Evolutionary conservation across 257 asterid species (phyloP), one percentile per base, ranked within the genome.

Genomic region (Knoxia roxburghii): DNA sequence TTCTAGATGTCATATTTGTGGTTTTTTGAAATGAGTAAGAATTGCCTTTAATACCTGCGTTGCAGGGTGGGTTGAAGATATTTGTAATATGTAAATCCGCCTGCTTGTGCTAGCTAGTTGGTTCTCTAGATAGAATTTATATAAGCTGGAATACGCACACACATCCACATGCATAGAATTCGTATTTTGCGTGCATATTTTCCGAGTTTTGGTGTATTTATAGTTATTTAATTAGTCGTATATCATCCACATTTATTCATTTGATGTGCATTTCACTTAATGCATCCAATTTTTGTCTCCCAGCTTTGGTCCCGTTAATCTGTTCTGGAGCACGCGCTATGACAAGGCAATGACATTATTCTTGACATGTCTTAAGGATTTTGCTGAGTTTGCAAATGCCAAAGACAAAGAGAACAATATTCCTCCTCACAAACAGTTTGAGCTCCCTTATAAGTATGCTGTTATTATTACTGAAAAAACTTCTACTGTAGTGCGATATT

Each of bases 261-360:
- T 49, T 55, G 61, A 43, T 52, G 54, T 14, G 17, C 43, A 51
- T 8, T 2, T n/a, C 51, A 30, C n/a, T 55, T 21, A 11, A 54
- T 55, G n/a, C 68, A 15, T 61, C 58, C 43, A 6, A 30, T 33
- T 26, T 49, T 62, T 71, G 6, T 78, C 40, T 76, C 77, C 75
- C 92, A 94, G 97, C 70, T 90, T 90, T 82, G 99, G 99, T 72
- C 99, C 99, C 1, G 99, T 94, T 56, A 94, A 94, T 72, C 84
- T 94, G 73, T 90, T 94, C 84, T 90, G 99, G 99, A 94, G 99
- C 85, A 88, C 97, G 49, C 99, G 96, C 54, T 94, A 90, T 69
- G 99, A 90, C 81, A 94, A 94, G 80, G 99, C 99, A 67, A 90
- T 94, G 99, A 84, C 96, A 37, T 75, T 94, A 74, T 94, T 78